Conservation (phyloP, 306 rosid genomes). For the Adenanthera pavonina region DNA sequence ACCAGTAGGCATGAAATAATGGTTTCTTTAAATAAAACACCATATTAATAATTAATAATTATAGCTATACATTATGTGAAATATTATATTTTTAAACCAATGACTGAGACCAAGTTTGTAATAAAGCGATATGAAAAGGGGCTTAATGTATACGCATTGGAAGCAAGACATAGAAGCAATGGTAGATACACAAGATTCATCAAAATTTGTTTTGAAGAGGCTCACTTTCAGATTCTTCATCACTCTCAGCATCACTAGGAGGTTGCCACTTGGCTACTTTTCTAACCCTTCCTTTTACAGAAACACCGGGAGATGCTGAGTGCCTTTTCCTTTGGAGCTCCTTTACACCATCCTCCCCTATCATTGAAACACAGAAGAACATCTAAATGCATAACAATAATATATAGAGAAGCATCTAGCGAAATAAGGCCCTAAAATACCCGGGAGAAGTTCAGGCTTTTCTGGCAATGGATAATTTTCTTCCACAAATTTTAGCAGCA, state of each 20-base stretch:
- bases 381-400: constrained; percentile 25
- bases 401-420: constrained; percentile 38
- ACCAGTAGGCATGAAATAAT: background rate
- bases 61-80: background rate
- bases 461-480: constrained; percentile 98
- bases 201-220: constrained; percentile 35
- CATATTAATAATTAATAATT: background rate
- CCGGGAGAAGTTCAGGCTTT: constrained; percentile 90
- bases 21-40: too few species aligned
- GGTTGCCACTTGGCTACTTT: constrained; percentile 88
- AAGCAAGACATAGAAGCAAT: constrained; percentile 29
- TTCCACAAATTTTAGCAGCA: constrained; percentile 91
- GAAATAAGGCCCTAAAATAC: constrained; percentile 47
- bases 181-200: constrained; percentile 38
- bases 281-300: constrained; percentile 90
- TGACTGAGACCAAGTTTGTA: background rate
- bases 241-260: constrained; percentile 84
- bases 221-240: constrained; percentile 92
- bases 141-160: background rate
- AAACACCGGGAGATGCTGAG: constrained; percentile 86
- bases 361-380: constrained; percentile 34
- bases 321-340: constrained; percentile 98
- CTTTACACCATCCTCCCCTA: constrained; percentile 92
- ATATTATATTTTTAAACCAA: background rate
- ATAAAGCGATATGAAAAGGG: background rate